Conservation (phyloP, 805 yeast species). For the Wickerhamomyces bisporus region DNA sequence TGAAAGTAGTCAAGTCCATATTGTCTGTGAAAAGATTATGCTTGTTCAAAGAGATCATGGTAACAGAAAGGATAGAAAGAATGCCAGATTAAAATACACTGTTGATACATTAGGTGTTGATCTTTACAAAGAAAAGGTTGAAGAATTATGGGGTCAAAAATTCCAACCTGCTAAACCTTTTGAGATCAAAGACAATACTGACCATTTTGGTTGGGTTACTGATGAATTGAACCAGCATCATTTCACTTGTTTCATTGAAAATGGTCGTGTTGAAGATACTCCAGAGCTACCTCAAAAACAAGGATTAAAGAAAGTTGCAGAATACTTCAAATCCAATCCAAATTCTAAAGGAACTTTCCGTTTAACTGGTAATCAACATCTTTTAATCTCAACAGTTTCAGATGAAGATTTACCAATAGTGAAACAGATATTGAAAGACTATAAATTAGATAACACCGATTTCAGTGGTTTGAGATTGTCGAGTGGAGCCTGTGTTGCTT, state of each 20-base stretch:
- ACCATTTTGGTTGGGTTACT: constrained; percentile 88
- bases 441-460: constrained; percentile 77
- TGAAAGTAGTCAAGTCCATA: constrained; percentile 57
- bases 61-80: constrained; percentile 94
- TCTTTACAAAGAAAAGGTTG: constrained; percentile 72
- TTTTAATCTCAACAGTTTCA: constrained; percentile 65
- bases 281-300: constrained; percentile 85
- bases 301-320: constrained; percentile 77
- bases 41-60: constrained; percentile 92
- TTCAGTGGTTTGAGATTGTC: constrained; percentile 83
- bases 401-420: constrained; percentile 62
- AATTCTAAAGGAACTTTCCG: constrained; percentile 78
- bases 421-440: constrained; percentile 60
- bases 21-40: constrained; percentile 88
- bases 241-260: constrained; percentile 91
- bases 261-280: constrained; percentile 94
- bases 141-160: constrained; percentile 72
- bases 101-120: constrained; percentile 92
- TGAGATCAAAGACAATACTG: constrained; percentile 81
- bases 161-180: constrained; percentile 68
- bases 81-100: constrained; percentile 95
- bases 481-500: constrained; percentile 95
- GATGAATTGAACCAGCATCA: constrained; percentile 84
- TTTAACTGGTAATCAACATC: constrained; percentile 93
- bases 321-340: constrained; percentile 44